phyloP scores from a whole-genome alignment of 208 protist genomes.

The Blastocrithidia nonstop region DNA sequence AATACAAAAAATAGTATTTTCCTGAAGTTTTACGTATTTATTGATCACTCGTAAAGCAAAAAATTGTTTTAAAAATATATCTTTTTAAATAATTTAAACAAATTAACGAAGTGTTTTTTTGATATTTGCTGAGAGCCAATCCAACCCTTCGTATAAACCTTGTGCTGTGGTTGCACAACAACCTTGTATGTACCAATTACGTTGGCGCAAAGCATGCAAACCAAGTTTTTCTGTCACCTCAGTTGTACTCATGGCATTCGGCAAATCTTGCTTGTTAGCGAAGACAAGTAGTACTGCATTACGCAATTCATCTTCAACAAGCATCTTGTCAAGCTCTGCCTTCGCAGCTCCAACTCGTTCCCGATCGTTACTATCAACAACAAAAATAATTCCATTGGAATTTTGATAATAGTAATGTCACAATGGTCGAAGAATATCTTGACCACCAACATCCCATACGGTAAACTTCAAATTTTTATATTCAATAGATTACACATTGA shows the following conservation, averaged over 20 bases:
- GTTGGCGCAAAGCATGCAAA: conserved; percentile 85
- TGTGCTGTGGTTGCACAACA: conserved; percentile 86
- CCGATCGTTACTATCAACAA: conserved; percentile 93
- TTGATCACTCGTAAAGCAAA: no score
- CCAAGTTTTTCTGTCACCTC: conserved; percentile 95
- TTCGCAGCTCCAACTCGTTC: conserved; percentile 84
- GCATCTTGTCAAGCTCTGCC: conserved; percentile 91
- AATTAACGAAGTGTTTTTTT: conserved; percentile 74
- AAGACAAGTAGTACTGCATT: conserved; percentile 95
- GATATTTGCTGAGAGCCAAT: conserved; percentile 83
- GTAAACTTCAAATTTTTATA: conserved; percentile 95
- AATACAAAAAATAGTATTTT: no score
- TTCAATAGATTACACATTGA: conserved; percentile 95
- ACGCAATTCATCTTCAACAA: conserved; percentile 95
- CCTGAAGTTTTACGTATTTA: no score
- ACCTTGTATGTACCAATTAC: conserved; percentile 89
- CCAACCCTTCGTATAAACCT: conserved; percentile 86
- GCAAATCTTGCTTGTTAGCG: conserved; percentile 99
- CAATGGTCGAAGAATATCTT: conserved; percentile 91
- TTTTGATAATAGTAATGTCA: conserved; percentile 96
- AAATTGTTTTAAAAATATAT: no score
- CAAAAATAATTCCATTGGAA: conserved; percentile 94
- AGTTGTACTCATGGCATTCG: conserved; percentile 93
- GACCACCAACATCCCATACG: conserved; percentile 94
- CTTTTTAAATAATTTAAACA: no score